Evolutionary conservation across 2,329 filamentous ascomycete species (phyloP).

Genomic region (Tolypocladium sp.): DNA sequence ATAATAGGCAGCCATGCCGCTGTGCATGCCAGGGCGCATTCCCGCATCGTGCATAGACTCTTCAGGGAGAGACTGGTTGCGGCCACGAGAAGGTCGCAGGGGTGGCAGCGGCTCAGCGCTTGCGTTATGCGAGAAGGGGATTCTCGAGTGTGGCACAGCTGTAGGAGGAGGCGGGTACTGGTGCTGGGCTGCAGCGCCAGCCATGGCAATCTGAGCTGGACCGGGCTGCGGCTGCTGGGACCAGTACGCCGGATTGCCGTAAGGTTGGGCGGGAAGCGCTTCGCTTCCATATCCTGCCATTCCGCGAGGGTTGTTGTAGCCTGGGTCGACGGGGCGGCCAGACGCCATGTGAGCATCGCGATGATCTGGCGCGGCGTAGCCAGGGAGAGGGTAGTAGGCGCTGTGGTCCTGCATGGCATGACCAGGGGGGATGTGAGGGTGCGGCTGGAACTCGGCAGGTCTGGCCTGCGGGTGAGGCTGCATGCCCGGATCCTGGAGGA

Average conservation of each 20-base stretch:
- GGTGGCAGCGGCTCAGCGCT: slow-evolving; percentile 28
- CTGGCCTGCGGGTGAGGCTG: slow-evolving; percentile 4
- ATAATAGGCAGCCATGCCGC: slow-evolving; percentile 20
- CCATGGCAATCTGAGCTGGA: not conserved
- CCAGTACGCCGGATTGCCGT: slow-evolving; percentile 23
- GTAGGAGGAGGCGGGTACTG: slow-evolving; percentile 15
- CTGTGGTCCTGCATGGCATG: slow-evolving; percentile 8
- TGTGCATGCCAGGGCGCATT: slow-evolving; percentile 18
- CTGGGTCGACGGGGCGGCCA: slow-evolving; percentile 21
- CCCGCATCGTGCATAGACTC: slow-evolving; percentile 21
- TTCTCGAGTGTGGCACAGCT: slow-evolving; percentile 14
- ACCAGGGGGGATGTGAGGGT: slow-evolving; percentile 11
- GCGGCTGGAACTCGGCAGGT: slow-evolving; percentile 17
- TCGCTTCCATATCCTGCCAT: slow-evolving; percentile 22
- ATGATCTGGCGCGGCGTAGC: slow-evolving; percentile 17
- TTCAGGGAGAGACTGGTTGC: slow-evolving; percentile 23
- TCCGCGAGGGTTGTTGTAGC: slow-evolving; percentile 19
- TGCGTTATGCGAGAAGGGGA: slow-evolving; percentile 24
- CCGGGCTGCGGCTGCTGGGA: slow-evolving; percentile 13
- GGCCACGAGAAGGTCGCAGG: slow-evolving; percentile 25
- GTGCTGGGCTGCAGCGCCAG: slow-evolving; percentile 8
- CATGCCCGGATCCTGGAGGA: slow-evolving; percentile 1
- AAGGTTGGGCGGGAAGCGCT: slow-evolving; percentile 7
- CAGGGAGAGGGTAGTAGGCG: slow-evolving; percentile 16
- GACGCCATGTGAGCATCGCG: slow-evolving; percentile 18